Evolutionary conservation across 169 alveolate species (phyloP).

Genomic region (Eimeria necatrix): DNA sequence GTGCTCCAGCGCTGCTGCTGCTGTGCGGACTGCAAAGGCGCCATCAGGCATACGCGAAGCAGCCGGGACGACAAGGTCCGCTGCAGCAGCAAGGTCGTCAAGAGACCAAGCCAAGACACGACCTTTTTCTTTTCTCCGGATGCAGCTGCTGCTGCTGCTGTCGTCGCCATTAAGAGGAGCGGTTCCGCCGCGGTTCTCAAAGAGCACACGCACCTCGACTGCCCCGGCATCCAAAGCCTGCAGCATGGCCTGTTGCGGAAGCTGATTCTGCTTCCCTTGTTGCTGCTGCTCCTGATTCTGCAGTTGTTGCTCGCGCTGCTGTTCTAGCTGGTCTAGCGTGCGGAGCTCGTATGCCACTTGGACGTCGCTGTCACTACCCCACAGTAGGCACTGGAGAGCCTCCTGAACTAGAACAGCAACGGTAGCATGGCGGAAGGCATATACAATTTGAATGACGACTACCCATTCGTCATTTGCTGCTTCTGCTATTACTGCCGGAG

Average conservation of each 20-base stretch:
- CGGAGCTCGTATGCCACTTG: neutral
- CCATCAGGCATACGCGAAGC: conserved; percentile 1
- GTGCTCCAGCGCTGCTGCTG: conserved; percentile 1
- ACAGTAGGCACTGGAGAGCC: conserved; percentile 28
- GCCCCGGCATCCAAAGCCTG: conserved; percentile 3
- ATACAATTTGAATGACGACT: neutral
- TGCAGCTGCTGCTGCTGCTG: conserved; percentile 16
- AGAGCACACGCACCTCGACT: neutral
- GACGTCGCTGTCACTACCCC: conserved; percentile 31
- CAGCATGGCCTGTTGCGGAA: neutral
- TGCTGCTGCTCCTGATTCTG: neutral
- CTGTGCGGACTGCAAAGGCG: neutral
- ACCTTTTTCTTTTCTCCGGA: neutral
- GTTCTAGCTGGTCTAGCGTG: neutral
- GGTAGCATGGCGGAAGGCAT: neutral
- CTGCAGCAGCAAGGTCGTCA: neutral
- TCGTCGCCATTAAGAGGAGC: neutral
- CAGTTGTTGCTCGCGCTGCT: neutral
- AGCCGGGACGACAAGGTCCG: neutral
- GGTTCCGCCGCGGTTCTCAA: neutral
- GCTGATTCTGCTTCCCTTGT: neutral
- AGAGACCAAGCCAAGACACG: neutral
- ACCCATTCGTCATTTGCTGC: conserved; percentile 3
- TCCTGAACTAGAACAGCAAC: neutral
- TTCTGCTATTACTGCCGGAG: neutral